phyloP scores from a whole-genome alignment of 2,329 filamentous ascomycete genomes.

The Bipolaris cookei region DNA sequence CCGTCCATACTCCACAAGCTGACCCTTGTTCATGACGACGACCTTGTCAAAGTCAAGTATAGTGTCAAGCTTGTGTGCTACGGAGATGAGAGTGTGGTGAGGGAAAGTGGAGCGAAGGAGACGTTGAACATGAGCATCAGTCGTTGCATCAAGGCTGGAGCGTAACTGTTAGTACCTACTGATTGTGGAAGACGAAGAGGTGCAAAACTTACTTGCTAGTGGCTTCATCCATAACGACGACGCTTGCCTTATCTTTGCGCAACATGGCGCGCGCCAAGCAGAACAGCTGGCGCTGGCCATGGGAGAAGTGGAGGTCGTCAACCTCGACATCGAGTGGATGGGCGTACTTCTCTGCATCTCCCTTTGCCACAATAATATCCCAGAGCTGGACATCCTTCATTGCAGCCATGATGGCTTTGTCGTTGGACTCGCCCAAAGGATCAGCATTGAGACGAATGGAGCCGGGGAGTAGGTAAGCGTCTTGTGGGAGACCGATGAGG shows the following conservation, averaged over 20 bases:
- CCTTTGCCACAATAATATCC: slow-evolving; percentile 46
- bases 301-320: slow-evolving; percentile 41
- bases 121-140: slow-evolving; percentile 64
- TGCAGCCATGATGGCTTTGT: slow-evolving; percentile 52
- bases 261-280: slow-evolving; percentile 67
- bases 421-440: slow-evolving; percentile 47
- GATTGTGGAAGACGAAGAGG: not conserved
- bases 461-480: slow-evolving; percentile 58
- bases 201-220: slow-evolving; percentile 39
- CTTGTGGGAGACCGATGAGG: slow-evolving; percentile 59
- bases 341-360: slow-evolving; percentile 38
- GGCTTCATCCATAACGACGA: slow-evolving; percentile 45
- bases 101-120: slow-evolving; percentile 62
- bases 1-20: slow-evolving; percentile 54
- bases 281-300: slow-evolving; percentile 69
- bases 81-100: slow-evolving; percentile 64
- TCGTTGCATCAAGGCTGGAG: slow-evolving; percentile 61
- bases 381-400: slow-evolving; percentile 57
- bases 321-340: slow-evolving; percentile 43
- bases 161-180: slow-evolving; percentile 6
- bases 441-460: slow-evolving; percentile 59
- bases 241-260: slow-evolving; percentile 29
- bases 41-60: slow-evolving; percentile 62
- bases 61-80: slow-evolving; percentile 64
- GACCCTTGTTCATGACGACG: slow-evolving; percentile 59